Base-by-base conservation (phyloP, 768 basidiomycete genomes). In the Podaxis mareebaensis region DNA sequence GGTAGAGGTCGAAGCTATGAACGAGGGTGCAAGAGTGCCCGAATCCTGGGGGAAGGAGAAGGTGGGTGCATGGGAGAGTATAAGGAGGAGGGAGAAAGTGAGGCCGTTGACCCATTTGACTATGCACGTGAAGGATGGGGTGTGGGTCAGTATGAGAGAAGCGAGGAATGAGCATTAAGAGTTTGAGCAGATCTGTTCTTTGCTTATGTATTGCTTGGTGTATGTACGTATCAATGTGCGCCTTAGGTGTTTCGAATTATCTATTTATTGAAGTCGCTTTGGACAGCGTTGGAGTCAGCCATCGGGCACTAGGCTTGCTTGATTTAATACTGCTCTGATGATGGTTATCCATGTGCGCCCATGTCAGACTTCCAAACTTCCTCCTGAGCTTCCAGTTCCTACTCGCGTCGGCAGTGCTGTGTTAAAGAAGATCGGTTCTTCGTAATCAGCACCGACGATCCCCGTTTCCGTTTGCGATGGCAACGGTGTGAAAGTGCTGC, bases 61-160 rank as follows among this genome's bases (percentile, higher is more conserved):
- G 54, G 68, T 66, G 0, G 57, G 66, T 0, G 54, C 60, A 5
- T 70, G 67, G 0, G 64, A 69, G 38, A 79, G 79, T 7, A 72
- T 70, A 22, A 70, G 70, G 61, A 64, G 61, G 3, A 71, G 55
- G 13, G 79, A 80, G 64, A 74, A 75, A 65, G 70, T 78, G 22
- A 65, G 72, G 53, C 72, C 75, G 4, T 70, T 67, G 58, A 55
- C 70, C 12, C 77, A 79, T 69, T 66, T 81, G 58, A 81, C 77
- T 26, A 66, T 76, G 71, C 77, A 75, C 65, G 72, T 77, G 17
- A 72, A 78, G 80, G 80, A 75, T 4, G 79, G 81, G 10, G 49
- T 82, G 61, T 82, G 81, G 80, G 74, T 82, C 40, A 78, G 70
- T 60, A 79, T 81, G 81, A 70, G 68, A 20, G 69, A 73, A 49